Conservation (phyloP, 192 early-diverging fungal genomes). For the Gamsiella multidivaricata region DNA sequence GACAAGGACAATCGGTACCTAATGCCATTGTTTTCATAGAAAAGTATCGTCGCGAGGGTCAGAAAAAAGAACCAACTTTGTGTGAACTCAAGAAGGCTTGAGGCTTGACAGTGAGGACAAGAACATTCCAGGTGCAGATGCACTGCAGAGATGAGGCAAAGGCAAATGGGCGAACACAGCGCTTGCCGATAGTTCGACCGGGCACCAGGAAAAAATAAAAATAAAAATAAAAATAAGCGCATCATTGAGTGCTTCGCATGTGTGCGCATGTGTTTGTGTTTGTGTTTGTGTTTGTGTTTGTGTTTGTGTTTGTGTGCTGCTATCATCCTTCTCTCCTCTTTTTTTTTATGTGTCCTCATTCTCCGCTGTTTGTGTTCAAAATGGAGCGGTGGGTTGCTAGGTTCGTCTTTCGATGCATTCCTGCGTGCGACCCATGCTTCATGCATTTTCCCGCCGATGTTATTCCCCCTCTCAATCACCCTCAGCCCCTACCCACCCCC, state of each 20-base stretch:
- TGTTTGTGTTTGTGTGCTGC: neutral
- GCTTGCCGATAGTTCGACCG: too few species aligned
- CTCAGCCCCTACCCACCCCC: neutral
- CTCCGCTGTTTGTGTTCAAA: neutral
- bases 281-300: too few species aligned
- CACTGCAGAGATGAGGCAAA: neutral
- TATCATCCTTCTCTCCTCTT: too few species aligned
- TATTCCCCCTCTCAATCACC: neutral
- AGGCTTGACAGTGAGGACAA: too few species aligned
- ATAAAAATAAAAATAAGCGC: too few species aligned
- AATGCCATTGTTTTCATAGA: constrained; percentile 60
- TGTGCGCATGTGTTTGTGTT: too few species aligned
- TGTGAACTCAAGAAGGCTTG: too few species aligned
- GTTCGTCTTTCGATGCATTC: constrained; percentile 19
- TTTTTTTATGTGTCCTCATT: neutral
- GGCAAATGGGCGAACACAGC: too few species aligned
- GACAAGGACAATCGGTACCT: constrained; percentile 89
- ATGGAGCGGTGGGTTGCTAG: neutral
- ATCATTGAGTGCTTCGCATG: too few species aligned
- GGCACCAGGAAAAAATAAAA: too few species aligned
- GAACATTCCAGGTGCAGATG: too few species aligned
- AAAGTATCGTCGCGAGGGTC: neutral
- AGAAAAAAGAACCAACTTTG: neutral
- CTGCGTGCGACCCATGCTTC: constrained; percentile 23
- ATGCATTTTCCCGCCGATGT: neutral